Percentiles rank a stretch among this genome's conserved stretches.
phyloP scores from a whole-genome alignment of 2,329 filamentous ascomycete genomes.

The Stemphylium vesicarium region DNA sequence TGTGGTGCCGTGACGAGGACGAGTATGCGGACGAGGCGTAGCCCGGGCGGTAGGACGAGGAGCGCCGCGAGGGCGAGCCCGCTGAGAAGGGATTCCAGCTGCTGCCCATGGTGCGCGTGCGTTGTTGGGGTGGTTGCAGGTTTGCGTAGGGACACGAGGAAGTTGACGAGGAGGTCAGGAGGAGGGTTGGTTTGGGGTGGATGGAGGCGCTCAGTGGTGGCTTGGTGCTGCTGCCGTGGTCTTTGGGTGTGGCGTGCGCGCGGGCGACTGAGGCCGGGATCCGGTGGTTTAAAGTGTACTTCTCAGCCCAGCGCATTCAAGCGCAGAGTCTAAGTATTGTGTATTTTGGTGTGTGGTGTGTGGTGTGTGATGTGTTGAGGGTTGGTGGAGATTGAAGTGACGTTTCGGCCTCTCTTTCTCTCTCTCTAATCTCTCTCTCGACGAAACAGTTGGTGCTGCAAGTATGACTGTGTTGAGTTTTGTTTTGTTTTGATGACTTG shows the following conservation, averaged over 20 bases:
- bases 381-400: neutral
- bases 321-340: slow-evolving; percentile 1
- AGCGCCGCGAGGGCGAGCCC: slow-evolving; percentile 23
- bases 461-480: neutral
- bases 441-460: neutral
- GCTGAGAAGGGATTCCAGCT: slow-evolving; percentile 44
- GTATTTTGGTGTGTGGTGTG: neutral
- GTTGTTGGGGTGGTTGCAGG: neutral
- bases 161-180: slow-evolving; percentile 1
- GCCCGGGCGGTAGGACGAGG: slow-evolving; percentile 34
- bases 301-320: slow-evolving; percentile 26
- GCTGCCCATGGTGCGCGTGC: slow-evolving; percentile 35
- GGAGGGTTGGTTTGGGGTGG: slow-evolving; percentile 19
- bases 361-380: neutral
- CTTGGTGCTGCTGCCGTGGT: neutral
- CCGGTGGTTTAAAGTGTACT: slow-evolving; percentile 22
- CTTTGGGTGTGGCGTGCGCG: slow-evolving; percentile 6
- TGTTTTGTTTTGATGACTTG: neutral
- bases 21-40: slow-evolving; percentile 41
- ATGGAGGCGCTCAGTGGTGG: slow-evolving; percentile 12
- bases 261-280: slow-evolving; percentile 20
- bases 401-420: neutral
- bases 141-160: neutral
- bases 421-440: too few species aligned
- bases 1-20: slow-evolving; percentile 45